Percentiles rank a stretch among this genome's conserved stretches.
Evolutionary conservation across 2,329 filamentous ascomycete species (phyloP).

Genomic region (Phyllosticta ampelicida): DNA sequence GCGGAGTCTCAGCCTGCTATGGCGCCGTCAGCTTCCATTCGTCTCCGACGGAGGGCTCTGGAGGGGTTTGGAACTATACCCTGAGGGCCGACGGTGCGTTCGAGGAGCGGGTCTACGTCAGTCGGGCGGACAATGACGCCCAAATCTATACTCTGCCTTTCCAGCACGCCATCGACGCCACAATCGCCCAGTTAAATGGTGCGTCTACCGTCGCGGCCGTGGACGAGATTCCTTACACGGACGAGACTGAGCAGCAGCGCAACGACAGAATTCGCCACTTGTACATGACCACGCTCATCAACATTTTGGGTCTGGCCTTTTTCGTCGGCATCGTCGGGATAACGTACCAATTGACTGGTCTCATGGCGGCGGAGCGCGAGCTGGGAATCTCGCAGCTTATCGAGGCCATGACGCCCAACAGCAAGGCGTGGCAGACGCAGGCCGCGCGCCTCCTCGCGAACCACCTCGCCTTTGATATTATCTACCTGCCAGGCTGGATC

Average conservation of each 20-base stretch:
- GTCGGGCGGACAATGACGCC: constrained; percentile 57
- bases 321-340: constrained; percentile 71
- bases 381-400: constrained; percentile 78
- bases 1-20: constrained; percentile 60
- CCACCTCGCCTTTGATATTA: constrained; percentile 66
- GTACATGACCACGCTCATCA: constrained; percentile 65
- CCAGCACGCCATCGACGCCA: constrained; percentile 64
- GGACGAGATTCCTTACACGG: constrained; percentile 68
- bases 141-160: constrained; percentile 71
- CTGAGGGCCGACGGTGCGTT: constrained; percentile 65
- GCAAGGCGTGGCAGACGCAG: constrained; percentile 63
- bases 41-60: constrained; percentile 59
- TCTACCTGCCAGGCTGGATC: constrained; percentile 77
- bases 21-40: constrained; percentile 64
- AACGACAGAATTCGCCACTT: constrained; percentile 51
- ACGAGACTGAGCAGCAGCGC: constrained; percentile 56
- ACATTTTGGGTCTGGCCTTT: constrained; percentile 68
- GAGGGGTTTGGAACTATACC: constrained; percentile 74
- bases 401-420: constrained; percentile 82
- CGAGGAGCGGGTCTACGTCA: constrained; percentile 52
- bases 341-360: constrained; percentile 76
- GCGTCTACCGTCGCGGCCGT: constrained; percentile 27
- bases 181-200: constrained; percentile 51
- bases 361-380: constrained; percentile 78
- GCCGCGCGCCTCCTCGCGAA: constrained; percentile 66